Evolutionary conservation across 805 yeast species (phyloP), one percentile per base, ranked within the genome.

Genomic region (Candida nanaspora): DNA sequence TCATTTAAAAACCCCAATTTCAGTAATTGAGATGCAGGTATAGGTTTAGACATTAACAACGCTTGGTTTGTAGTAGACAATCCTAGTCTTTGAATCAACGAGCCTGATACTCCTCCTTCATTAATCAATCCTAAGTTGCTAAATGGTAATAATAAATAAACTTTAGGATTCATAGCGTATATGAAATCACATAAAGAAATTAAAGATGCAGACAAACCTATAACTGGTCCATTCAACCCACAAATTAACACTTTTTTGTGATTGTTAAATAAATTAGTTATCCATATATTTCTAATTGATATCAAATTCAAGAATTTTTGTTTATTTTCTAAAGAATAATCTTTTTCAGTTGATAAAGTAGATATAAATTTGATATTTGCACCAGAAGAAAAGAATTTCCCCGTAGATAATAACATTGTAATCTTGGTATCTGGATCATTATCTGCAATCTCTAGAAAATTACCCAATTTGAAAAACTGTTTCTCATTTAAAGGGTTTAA

Each of bases 171-270:
- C 48, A 70, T 74, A 13, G 82, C 80, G 55, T 85, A 86, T 9
- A 87, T 69, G 44, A 87, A 68, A 61, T 87, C 96, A 60, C 84
- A 78, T 40, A 83, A 63, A n/a, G 82, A 74, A 11, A 86, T 80
- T 39, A 87, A 59, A 0, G 88, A 87, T 2, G 89, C 78, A 26
- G 80, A 67, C 43, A 87, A 69, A 0, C 96, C 96, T 43, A 87
- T 73, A 5, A 78, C 94, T 0, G 96, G 95, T 0, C 96, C 96
- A 56, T 87, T 87, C 42, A 87, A 67, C 3, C 87, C 89, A 34
- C 77, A 76, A 22, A 79, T 79, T 29, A 87, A 63, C 8, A 86
- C 68, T 56, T 87, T 87, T 9, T 70, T 62, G 61, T 87, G 96
- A 51, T 78, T 74, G 47, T 76, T 74, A 56, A 85, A 77, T 30